These are phyloP conservation scores for Acacia confusa DNA, from an alignment of 306 rosid species.

Conservation along the genomic window DNA sequence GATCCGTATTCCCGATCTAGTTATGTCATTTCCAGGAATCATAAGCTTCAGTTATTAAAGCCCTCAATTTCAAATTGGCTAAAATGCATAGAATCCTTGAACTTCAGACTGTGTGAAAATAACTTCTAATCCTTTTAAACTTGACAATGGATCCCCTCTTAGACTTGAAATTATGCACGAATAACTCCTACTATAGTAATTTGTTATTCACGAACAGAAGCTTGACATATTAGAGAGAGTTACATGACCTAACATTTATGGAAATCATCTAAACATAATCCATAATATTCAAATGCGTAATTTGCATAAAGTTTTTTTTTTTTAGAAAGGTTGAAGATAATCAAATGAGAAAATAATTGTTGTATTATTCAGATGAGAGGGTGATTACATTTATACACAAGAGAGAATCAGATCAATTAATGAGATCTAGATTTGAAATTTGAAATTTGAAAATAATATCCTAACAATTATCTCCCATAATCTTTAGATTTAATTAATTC, in stretches of 20 bases:
- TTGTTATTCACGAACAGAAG: neutral
- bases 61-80: neutral
- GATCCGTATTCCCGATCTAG: neutral
- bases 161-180: neutral
- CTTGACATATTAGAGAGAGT: neutral
- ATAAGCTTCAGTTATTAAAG: neutral
- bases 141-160: neutral
- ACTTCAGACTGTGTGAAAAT: neutral
- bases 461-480: too few species aligned
- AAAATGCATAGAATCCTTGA: neutral
- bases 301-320: neutral
- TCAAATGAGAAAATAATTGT: too few species aligned
- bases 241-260: neutral
- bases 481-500: too few species aligned
- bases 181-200: neutral
- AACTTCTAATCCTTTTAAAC: neutral
- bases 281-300: neutral
- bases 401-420: too few species aligned
- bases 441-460: too few species aligned
- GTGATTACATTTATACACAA: too few species aligned
- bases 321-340: too few species aligned
- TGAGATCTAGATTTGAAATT: too few species aligned
- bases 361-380: too few species aligned
- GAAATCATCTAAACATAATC: neutral
- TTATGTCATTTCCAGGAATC: neutral